These are phyloP conservation scores for Gardenia jasminoides DNA, from an alignment of 257 asterid species.

Conservation along the genomic window DNA sequence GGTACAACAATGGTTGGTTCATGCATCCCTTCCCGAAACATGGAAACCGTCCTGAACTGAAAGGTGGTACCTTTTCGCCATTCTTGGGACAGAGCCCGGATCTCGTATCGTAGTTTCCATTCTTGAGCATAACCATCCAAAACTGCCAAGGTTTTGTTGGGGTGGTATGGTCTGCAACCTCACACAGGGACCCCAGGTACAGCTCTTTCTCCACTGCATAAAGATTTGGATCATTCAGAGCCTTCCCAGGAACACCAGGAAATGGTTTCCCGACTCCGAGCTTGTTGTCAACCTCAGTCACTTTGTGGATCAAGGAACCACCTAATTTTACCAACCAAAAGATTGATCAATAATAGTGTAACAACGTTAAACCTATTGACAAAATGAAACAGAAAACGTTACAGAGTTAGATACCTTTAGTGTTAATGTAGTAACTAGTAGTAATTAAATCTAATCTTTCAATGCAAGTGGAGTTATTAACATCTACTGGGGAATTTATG, in stretches of 20 bases:
- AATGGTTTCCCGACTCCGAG: slow-evolving; percentile 53
- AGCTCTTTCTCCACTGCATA: slow-evolving; percentile 68
- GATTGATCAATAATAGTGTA: too few species aligned
- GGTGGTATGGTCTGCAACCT: slow-evolving; percentile 38
- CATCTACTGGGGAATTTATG: not conserved
- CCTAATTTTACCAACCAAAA: slow-evolving; percentile 14
- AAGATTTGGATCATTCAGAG: slow-evolving; percentile 46
- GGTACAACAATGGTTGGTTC: slow-evolving; percentile 73
- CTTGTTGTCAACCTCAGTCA: slow-evolving; percentile 48
- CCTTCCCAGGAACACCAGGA: slow-evolving; percentile 42
- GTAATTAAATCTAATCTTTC: too few species aligned
- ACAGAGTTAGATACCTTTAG: too few species aligned
- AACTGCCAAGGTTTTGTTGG: slow-evolving; percentile 62
- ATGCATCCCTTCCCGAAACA: slow-evolving; percentile 81
- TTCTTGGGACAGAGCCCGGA: slow-evolving; percentile 73
- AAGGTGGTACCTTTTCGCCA: slow-evolving; percentile 52
- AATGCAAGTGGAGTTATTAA: too few species aligned
- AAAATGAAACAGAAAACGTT: too few species aligned
- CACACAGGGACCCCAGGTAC: slow-evolving; percentile 57
- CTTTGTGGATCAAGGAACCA: slow-evolving; percentile 42
- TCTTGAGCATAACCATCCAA: slow-evolving; percentile 91
- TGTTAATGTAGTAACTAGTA: too few species aligned
- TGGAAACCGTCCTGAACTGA: slow-evolving; percentile 45
- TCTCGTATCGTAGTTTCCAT: slow-evolving; percentile 77
- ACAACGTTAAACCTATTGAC: too few species aligned